Evolutionary conservation across 2,329 filamentous ascomycete genomes (phyloP).

Genomic region (Apiospora pterosperma): DNA sequence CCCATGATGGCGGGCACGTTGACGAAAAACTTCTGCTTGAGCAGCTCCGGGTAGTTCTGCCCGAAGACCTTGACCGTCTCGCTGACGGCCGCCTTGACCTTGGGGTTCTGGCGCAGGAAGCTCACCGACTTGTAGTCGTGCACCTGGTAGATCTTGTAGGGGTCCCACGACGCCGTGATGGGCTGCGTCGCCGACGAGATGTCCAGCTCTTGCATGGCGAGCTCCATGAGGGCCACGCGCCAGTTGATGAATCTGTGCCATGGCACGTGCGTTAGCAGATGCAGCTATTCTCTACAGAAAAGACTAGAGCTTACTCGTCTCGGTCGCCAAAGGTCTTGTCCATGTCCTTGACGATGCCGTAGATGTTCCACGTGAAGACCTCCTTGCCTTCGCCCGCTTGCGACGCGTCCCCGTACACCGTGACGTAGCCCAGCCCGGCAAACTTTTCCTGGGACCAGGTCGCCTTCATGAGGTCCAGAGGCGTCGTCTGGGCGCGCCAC

Average conservation of each 20-base stretch:
- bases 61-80: slow-evolving; percentile 81
- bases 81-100: slow-evolving; percentile 71
- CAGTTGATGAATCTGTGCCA: slow-evolving; percentile 74
- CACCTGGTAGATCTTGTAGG: slow-evolving; percentile 87
- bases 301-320: slow-evolving; percentile 60
- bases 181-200: slow-evolving; percentile 65
- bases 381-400: slow-evolving; percentile 40
- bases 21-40: slow-evolving; percentile 92
- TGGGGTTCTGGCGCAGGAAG: slow-evolving; percentile 78
- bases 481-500: slow-evolving; percentile 78
- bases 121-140: slow-evolving; percentile 90
- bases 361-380: slow-evolving; percentile 89
- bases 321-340: slow-evolving; percentile 78
- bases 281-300: background rate
- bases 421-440: slow-evolving; percentile 75
- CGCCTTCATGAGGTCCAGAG: slow-evolving; percentile 60
- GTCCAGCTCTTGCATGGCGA: slow-evolving; percentile 71
- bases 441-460: slow-evolving; percentile 70
- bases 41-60: slow-evolving; percentile 82
- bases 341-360: slow-evolving; percentile 80
- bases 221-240: slow-evolving; percentile 88
- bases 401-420: slow-evolving; percentile 48
- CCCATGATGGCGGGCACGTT: slow-evolving; percentile 91
- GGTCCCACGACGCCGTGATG: slow-evolving; percentile 74
- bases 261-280: slow-evolving; percentile 4